Conservation (phyloP, 805 yeast species). For the Komagataella pastoris region DNA sequence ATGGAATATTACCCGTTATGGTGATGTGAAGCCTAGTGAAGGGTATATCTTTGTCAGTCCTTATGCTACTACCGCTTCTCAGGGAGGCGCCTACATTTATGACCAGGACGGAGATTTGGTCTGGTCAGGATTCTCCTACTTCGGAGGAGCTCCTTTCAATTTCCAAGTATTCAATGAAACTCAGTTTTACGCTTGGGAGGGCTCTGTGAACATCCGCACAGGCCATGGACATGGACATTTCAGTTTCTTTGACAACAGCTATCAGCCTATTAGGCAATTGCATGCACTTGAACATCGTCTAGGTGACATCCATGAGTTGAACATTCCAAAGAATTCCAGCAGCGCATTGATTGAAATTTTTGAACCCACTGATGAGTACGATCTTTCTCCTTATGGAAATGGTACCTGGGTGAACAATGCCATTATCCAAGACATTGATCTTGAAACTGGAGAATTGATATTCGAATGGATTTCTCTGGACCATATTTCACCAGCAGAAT, state of each 20-base stretch:
- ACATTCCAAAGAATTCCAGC: constrained; percentile 16
- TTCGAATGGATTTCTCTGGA: constrained; percentile 22
- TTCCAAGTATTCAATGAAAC: constrained; percentile 17
- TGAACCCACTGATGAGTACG: constrained; percentile 16
- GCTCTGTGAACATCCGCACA: constrained; percentile 15
- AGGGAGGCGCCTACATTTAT: constrained; percentile 22
- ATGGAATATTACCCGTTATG: constrained; percentile 19
- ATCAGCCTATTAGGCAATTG: constrained; percentile 17
- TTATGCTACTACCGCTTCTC: constrained; percentile 14
- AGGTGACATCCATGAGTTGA: constrained; percentile 23
- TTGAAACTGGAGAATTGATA: constrained; percentile 20
- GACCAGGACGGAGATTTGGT: constrained; percentile 21
- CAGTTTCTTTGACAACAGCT: constrained; percentile 17
- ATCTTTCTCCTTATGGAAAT: constrained; percentile 16
- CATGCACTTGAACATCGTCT: constrained; percentile 22
- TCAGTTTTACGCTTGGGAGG: constrained; percentile 20
- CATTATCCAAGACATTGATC: constrained; percentile 20
- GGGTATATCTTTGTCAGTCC: constrained; percentile 22
- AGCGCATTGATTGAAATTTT: constrained; percentile 18
- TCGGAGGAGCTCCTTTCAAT: constrained; percentile 19
- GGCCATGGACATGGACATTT: constrained; percentile 18
- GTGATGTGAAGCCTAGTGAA: constrained; percentile 10
- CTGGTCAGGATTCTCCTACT: constrained; percentile 22
- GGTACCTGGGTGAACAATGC: constrained; percentile 22
- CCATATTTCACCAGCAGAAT: constrained; percentile 19